Evolutionary conservation across 1,139 yeast species (phyloP).

Genomic region (Geotrichum fermentans): DNA sequence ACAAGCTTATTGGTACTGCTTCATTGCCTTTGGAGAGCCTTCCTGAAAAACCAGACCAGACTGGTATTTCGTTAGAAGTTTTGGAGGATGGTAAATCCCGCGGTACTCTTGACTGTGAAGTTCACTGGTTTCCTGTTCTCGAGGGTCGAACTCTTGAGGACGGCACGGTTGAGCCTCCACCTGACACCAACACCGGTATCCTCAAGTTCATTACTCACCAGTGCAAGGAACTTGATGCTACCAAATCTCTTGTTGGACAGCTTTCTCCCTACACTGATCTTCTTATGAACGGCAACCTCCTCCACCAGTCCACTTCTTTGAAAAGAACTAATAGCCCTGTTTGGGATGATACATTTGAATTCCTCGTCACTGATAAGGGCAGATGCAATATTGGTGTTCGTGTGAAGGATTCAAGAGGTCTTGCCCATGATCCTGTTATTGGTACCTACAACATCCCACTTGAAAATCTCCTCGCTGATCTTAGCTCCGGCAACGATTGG

Average conservation of each 20-base stretch:
- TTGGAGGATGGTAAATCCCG: slow-evolving; percentile 73
- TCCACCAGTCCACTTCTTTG: slow-evolving; percentile 52
- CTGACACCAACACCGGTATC: slow-evolving; percentile 91
- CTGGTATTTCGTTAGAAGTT: slow-evolving; percentile 52
- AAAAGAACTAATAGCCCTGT: slow-evolving; percentile 65
- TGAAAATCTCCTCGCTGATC: slow-evolving; percentile 67
- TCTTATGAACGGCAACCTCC: slow-evolving; percentile 55
- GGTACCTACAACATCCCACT: slow-evolving; percentile 46
- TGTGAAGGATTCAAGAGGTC: slow-evolving; percentile 58
- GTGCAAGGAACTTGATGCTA: slow-evolving; percentile 64
- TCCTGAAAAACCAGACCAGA: slow-evolving; percentile 50
- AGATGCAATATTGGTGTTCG: slow-evolving; percentile 62
- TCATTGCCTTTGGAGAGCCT: slow-evolving; percentile 68
- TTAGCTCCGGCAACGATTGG: slow-evolving; percentile 67
- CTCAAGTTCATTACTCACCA: slow-evolving; percentile 65
- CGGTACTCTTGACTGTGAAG: slow-evolving; percentile 67
- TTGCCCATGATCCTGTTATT: slow-evolving; percentile 56
- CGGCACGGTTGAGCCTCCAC: slow-evolving; percentile 82
- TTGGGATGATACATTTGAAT: slow-evolving; percentile 64
- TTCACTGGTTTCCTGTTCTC: slow-evolving; percentile 73
- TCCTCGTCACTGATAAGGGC: slow-evolving; percentile 69
- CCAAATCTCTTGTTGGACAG: slow-evolving; percentile 62
- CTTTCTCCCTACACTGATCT: slow-evolving; percentile 67
- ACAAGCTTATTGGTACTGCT: slow-evolving; percentile 71
- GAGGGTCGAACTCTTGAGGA: slow-evolving; percentile 73